These are phyloP conservation scores for Wickerhamiella slavikovae DNA, from an alignment of 805 yeast species.

Conservation along the genomic window DNA sequence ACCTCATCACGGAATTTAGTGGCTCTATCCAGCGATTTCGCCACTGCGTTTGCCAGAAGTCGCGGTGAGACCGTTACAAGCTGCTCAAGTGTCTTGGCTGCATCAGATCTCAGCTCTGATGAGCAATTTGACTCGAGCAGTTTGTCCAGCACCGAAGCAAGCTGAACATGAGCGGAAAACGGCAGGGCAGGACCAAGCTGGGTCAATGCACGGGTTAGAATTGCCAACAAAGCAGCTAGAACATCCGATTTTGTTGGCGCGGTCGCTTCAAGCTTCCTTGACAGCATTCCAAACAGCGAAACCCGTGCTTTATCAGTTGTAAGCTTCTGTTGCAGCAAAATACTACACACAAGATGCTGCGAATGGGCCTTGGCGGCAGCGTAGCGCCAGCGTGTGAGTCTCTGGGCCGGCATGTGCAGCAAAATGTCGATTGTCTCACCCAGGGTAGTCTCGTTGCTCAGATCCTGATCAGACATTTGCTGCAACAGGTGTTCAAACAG, in stretches of 20 bases:
- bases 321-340: constrained; percentile 4
- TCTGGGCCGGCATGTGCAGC: background rate
- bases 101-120: constrained; percentile 1
- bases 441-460: constrained; percentile 1
- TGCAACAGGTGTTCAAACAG: background rate
- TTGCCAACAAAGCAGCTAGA: constrained; percentile 3
- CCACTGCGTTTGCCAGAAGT: no score
- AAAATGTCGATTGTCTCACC: background rate
- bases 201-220: no score
- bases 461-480: constrained; percentile 1
- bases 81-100: constrained; percentile 3
- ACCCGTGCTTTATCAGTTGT: constrained; percentile 6
- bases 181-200: no score
- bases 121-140: constrained; percentile 7
- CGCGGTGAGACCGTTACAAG: constrained; percentile 7
- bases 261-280: constrained; percentile 7
- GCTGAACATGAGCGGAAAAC: no score
- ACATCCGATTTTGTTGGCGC: constrained; percentile 4
- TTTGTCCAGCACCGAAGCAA: no score
- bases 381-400: constrained; percentile 2
- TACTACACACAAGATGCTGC: constrained; percentile 6
- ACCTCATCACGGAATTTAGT: no score
- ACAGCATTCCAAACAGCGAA: constrained; percentile 6
- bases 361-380: constrained; percentile 5
- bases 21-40: no score